These are phyloP conservation scores for Ustanciosporium gigantosporum DNA, from an alignment of 1,284 basidiomycete species.

Conservation along the genomic window DNA sequence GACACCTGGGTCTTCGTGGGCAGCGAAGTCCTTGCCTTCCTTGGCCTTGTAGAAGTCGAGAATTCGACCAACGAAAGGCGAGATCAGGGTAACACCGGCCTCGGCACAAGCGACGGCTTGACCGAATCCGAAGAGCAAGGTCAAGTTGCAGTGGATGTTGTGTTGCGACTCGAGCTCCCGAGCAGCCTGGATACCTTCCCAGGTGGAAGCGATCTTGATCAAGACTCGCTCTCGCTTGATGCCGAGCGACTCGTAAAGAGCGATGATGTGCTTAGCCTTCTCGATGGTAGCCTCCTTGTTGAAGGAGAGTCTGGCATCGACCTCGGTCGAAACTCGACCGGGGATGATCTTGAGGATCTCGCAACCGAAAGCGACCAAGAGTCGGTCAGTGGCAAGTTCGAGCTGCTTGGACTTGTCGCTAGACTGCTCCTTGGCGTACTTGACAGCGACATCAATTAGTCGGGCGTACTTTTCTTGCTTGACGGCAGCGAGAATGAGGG, in stretches of 20 bases:
- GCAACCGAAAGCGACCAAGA: constrained; percentile 94
- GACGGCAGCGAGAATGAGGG: constrained; percentile 82
- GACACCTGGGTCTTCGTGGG: constrained; percentile 87
- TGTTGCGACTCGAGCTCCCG: constrained; percentile 85
- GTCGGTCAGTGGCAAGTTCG: constrained; percentile 79
- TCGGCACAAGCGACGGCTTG: constrained; percentile 99
- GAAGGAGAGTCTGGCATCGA: constrained; percentile 95
- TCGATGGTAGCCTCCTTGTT: constrained; percentile 88
- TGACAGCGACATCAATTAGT: constrained; percentile 81
- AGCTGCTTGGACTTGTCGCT: constrained; percentile 53
- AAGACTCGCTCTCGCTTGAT: constrained; percentile 85
- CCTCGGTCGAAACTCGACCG: constrained; percentile 97
- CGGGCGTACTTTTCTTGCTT: constrained; percentile 83
- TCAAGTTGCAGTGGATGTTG: constrained; percentile 97
- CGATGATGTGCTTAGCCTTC: constrained; percentile 84
- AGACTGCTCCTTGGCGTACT: constrained; percentile 78
- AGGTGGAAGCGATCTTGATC: constrained; percentile 99
- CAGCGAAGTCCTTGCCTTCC: constrained; percentile 57
- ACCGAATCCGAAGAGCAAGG: constrained; percentile 94
- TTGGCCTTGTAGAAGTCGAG: constrained; percentile 60
- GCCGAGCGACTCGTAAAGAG: constrained; percentile 87
- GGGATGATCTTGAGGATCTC: constrained; percentile 95
- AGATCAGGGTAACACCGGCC: constrained; percentile 96
- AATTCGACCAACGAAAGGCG: constrained; percentile 92
- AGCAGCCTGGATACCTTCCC: constrained; percentile 99